A percentile compares a stretch with the other conserved stretches of the same genome.
These are phyloP conservation scores for Brettanomyces custersianus DNA, from an alignment of 805 yeast species.

Conservation along the genomic window DNA sequence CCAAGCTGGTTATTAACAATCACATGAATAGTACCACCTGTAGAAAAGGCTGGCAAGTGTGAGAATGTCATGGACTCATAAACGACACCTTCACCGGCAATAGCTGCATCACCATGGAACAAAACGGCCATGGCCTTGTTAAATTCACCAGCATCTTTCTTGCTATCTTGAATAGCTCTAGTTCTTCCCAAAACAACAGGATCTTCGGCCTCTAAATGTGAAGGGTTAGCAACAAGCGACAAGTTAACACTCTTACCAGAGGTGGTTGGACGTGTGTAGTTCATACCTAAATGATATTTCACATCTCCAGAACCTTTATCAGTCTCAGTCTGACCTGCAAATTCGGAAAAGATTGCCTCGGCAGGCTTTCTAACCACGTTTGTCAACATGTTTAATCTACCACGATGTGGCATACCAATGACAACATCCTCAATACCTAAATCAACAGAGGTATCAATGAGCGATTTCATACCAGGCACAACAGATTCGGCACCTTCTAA, in stretches of 20 bases:
- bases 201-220: conserved; percentile 98
- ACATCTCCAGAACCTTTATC: conserved; percentile 98
- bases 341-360: conserved; percentile 95
- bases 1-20: conserved; percentile 98
- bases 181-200: conserved; percentile 98
- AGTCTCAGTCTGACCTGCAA: conserved; percentile 73
- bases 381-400: conserved; percentile 94
- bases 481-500: conserved; percentile 97
- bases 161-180: conserved; percentile 89
- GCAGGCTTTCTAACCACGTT: conserved; percentile 98
- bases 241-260: conserved; percentile 94
- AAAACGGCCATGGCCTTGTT: conserved; percentile 86
- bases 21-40: conserved; percentile 97
- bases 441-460: conserved; percentile 89
- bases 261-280: conserved; percentile 97
- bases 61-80: conserved; percentile 97
- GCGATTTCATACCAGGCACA: conserved; percentile 93
- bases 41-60: conserved; percentile 85
- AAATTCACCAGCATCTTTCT: conserved; percentile 74
- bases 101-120: conserved; percentile 98
- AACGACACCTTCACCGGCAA: conserved; percentile 98
- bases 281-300: conserved; percentile 98
- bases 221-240: conserved; percentile 96
- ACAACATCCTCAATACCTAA: conserved; percentile 92
- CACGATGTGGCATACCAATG: conserved; percentile 99